Evolutionary conservation across 1,284 basidiomycete species (phyloP), one percentile per base, ranked within the genome.

Genomic region (Afroboletus lepidellus): DNA sequence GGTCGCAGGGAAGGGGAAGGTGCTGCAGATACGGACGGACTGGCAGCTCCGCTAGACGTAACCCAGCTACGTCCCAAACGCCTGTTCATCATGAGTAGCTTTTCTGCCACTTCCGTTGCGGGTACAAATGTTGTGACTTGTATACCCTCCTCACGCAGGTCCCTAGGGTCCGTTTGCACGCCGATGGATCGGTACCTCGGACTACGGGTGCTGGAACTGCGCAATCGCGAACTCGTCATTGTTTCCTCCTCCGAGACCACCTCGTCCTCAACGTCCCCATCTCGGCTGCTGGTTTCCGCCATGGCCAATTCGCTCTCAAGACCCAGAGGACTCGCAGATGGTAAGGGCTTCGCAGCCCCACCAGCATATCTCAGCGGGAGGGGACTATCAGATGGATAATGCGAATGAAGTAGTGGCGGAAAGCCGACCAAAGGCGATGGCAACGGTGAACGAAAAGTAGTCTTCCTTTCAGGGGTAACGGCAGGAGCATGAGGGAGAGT

Each of bases 181-280:
- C 68, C 66, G 20, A 70, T 49, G 8, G 66, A 71, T 27, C 61
- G 68, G 41, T 69, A 66, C 41, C 47, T 54, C 34, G 27, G 30
- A 33, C 30, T 43, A 39, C 21, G 45, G 5, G 50, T 42, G 48
- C 53, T 61, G 41, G 57, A 53, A 30, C 55, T 53, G 36, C 57
- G 61, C 30, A 38, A 50, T 66, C 58, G 61, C 57, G 58, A 60
- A 55, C 49, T 60, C 61, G 42, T 50, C 51, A 5, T 49, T 59
- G 57, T 50, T 38, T 71, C 75, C 45, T 73, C 74, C 48, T 72
- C 75, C 30, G 77, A 84, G 42, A 86, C 84, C n/a, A 81, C 82
- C 53, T 91, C 88, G 54, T 89, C 90, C 61, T 92, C 91, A 53
- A 89, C 84, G 61, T 93, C 90, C 1, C 85, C 90, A 64, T 92